These are phyloP conservation scores for Podaxis sp. DNA, from an alignment of 768 basidiomycete genomes.

Conservation along the genomic window DNA sequence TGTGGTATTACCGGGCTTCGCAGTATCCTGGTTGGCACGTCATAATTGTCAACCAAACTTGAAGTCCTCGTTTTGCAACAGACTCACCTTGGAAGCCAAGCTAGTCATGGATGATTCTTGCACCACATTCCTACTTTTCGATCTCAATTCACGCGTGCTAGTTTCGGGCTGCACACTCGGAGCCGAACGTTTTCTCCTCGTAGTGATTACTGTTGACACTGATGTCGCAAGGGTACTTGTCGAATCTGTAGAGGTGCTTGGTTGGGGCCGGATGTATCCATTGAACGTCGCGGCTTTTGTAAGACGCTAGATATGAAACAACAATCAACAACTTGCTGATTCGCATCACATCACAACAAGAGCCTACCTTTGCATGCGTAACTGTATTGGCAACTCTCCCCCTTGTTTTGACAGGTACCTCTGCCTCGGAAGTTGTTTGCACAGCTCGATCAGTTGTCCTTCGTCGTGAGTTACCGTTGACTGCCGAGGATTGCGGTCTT, in stretches of 20 bases:
- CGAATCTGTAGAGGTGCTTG: conserved; percentile 20
- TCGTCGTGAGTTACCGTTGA: conserved; percentile 14
- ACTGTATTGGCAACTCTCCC: background rate
- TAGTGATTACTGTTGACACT: conserved; percentile 15
- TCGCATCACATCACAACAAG: background rate
- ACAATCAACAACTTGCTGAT: background rate
- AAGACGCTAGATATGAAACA: background rate
- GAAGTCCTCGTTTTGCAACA: background rate
- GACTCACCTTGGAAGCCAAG: conserved; percentile 34
- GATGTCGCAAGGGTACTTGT: conserved; percentile 30
- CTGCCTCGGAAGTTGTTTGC: conserved; percentile 25
- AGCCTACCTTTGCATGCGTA: background rate
- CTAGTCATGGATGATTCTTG: conserved; percentile 33
- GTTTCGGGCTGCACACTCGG: conserved; percentile 23
- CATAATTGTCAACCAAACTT: background rate
- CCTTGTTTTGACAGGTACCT: background rate
- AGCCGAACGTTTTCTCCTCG: conserved; percentile 32
- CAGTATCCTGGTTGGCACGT: background rate
- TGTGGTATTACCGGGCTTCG: conserved; percentile 11
- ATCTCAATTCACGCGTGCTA: conserved; percentile 40
- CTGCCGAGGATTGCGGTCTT: conserved; percentile 13
- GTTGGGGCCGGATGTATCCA: conserved; percentile 4
- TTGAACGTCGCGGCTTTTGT: conserved; percentile 4
- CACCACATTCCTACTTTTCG: conserved; percentile 36
- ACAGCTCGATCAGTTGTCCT: conserved; percentile 20